Evolutionary conservation across 2,329 filamentous ascomycete species (phyloP), one percentile per base, ranked within the genome.

Genomic region (Ascochyta koolunga): DNA sequence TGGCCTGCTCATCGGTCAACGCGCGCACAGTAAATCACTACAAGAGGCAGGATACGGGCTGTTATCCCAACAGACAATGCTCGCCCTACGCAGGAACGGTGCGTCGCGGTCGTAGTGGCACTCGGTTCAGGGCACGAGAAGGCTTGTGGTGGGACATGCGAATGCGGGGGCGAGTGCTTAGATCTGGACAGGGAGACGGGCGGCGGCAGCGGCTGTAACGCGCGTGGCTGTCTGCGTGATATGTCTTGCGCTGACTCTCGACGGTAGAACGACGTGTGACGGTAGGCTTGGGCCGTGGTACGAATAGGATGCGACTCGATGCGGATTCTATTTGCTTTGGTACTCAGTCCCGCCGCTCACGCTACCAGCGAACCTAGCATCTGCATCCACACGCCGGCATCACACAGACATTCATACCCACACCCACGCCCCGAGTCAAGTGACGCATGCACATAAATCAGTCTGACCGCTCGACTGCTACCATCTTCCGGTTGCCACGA

Each of bases 1-100:
- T 56, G 54, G 54, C 54, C 41, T 48, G 51, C 51, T 52, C 54
- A 56, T 56, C 50, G 56, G 42, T 50, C 32, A 47, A 54, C 51
- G 29, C 36, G 39, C 27, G 58, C 37, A 50, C 50, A 36, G 51
- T 45, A 50, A 35, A 16, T 25, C 25, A 40, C 40, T 54, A 46
- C 45, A 11, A 48, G 45, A 27, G 41, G 36, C 32, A 32, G 35
- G 24, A 13, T 38, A 10, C 21, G 10, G 46, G 29, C 35, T 32
- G 27, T 18, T 54, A 45, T 54, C 45, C 45, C 24, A 41, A 50
- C 22, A 54, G 40, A 41, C 33, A 46, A 24, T 50, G 45, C 45
- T 54, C 45, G 45, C 45, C 36, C 40, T 44, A 36, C 51, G 40
- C 51, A 19, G 25, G 22, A 10, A 50, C 49, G 36, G 40, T 54